Evolutionary conservation across 1,284 basidiomycete genomes (phyloP).

Genomic region (Abortiporus biennis): DNA sequence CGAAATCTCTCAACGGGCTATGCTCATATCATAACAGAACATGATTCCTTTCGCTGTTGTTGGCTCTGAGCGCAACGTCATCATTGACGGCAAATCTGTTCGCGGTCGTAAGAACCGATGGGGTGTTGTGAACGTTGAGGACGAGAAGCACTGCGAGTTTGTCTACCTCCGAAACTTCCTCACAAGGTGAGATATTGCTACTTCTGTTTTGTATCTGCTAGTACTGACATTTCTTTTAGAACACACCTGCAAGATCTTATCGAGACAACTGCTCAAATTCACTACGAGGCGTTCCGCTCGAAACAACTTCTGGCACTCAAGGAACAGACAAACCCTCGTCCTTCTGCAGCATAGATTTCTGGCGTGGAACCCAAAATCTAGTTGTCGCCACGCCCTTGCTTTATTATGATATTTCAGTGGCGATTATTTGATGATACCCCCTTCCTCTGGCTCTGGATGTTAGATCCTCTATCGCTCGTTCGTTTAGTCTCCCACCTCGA

Average conservation of each 20-base stretch:
- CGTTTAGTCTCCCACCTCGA: too few relatives aligned
- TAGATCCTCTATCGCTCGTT: too few relatives aligned
- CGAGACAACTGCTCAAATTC: slow-evolving; percentile 97
- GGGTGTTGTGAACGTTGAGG: slow-evolving; percentile 98
- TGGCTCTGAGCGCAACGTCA: slow-evolving; percentile 90
- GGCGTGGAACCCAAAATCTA: background rate
- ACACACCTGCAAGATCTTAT: slow-evolving; percentile 98
- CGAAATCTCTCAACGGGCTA: background rate
- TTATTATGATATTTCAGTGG: background rate
- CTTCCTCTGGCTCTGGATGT: slow-evolving; percentile 1
- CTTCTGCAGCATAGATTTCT: slow-evolving; percentile 11
- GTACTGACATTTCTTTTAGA: slow-evolving; percentile 31
- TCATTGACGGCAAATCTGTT: slow-evolving; percentile 94
- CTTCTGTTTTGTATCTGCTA: background rate
- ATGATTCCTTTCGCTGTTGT: slow-evolving; percentile 97
- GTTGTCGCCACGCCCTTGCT: background rate
- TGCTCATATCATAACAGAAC: slow-evolving; percentile 39
- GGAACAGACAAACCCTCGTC: slow-evolving; percentile 44
- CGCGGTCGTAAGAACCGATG: slow-evolving; percentile 96
- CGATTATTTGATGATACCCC: background rate
- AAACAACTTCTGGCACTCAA: slow-evolving; percentile 94
- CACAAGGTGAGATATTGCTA: slow-evolving; percentile 51
- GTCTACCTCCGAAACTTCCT: slow-evolving; percentile 96
- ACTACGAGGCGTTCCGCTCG: slow-evolving; percentile 99
- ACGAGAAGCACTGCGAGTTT: slow-evolving; percentile 97